Evolutionary conservation across 2,329 filamentous ascomycete genomes (phyloP).

Genomic region (Diplocarpon rosae): DNA sequence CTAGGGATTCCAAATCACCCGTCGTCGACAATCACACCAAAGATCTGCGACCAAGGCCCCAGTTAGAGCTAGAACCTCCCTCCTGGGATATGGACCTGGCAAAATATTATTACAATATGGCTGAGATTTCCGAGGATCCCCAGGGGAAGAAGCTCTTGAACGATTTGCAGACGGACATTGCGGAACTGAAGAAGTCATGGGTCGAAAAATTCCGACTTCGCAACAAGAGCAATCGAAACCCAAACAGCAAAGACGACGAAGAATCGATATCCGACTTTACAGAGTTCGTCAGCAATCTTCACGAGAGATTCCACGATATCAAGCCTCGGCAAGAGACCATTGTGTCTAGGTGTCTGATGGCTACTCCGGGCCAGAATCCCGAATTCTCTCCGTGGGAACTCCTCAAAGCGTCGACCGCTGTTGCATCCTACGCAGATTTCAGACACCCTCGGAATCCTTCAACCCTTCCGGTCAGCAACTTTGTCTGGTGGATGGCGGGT

Average conservation of each 20-base stretch:
- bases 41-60: no score
- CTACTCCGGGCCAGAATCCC: slow-evolving; percentile 3
- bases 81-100: slow-evolving; percentile 21
- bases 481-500: slow-evolving; percentile 8
- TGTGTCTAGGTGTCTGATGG: slow-evolving; percentile 13
- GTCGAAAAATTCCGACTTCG: neutral
- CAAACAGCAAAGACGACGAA: neutral
- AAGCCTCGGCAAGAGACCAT: slow-evolving; percentile 14
- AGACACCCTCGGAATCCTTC: neutral
- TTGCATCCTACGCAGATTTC: slow-evolving; percentile 18
- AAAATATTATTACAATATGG: slow-evolving; percentile 9
- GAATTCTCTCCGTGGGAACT: slow-evolving; percentile 31
- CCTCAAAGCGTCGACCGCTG: slow-evolving; percentile 32
- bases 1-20: slow-evolving; percentile 3
- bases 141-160: slow-evolving; percentile 12
- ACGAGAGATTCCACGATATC: slow-evolving; percentile 18
- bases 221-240: neutral
- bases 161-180: slow-evolving; percentile 7
- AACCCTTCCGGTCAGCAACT: neutral
- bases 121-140: slow-evolving; percentile 2
- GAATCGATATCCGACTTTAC: slow-evolving; percentile 1
- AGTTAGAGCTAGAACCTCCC: neutral
- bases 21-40: no score
- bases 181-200: slow-evolving; percentile 11
- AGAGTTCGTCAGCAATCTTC: slow-evolving; percentile 5